Conservation (phyloP, 202 grass and related monocot species). For the Setaria italica region DNA sequence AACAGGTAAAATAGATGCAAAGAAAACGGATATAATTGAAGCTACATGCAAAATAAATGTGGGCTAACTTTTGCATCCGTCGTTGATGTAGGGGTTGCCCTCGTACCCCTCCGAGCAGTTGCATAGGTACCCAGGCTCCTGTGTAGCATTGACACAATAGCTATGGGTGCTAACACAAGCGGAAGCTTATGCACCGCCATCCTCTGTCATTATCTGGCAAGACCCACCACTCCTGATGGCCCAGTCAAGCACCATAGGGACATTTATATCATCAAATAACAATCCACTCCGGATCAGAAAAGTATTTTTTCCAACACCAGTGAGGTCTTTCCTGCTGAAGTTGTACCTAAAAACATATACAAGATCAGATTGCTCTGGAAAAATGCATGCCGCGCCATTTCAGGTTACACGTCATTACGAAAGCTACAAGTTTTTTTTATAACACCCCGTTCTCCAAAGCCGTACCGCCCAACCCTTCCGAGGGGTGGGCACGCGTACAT, state of each 20-base stretch:
- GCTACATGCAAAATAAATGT: too few species aligned
- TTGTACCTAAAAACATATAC: not conserved
- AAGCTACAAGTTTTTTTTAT: too few species aligned
- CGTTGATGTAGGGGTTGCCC: constrained; percentile 24
- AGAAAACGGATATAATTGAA: too few species aligned
- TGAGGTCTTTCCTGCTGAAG: not conserved
- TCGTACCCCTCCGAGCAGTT: not conserved
- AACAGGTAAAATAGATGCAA: too few species aligned
- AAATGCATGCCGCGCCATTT: too few species aligned
- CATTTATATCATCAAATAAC: not conserved
- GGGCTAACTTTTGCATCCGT: constrained; percentile 17
- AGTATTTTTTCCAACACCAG: fast-evolving
- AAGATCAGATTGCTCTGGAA: too few species aligned
- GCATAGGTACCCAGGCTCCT: not conserved
- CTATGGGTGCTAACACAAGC: not conserved
- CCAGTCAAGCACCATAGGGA: constrained; percentile 1
- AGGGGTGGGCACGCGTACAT: too few species aligned
- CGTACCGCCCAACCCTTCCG: too few species aligned
- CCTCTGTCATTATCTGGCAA: not conserved
- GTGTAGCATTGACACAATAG: not conserved
- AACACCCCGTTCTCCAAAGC: too few species aligned
- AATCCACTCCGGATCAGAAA: not conserved
- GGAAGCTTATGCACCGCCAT: too few species aligned
- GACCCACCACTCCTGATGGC: not conserved
- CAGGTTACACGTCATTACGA: too few species aligned